A percentile compares a stretch with the other conserved stretches of the same genome.
Evolutionary conservation across 345 rosid genomes (phyloP).

Genomic region (Euphorbia tirucalli): DNA sequence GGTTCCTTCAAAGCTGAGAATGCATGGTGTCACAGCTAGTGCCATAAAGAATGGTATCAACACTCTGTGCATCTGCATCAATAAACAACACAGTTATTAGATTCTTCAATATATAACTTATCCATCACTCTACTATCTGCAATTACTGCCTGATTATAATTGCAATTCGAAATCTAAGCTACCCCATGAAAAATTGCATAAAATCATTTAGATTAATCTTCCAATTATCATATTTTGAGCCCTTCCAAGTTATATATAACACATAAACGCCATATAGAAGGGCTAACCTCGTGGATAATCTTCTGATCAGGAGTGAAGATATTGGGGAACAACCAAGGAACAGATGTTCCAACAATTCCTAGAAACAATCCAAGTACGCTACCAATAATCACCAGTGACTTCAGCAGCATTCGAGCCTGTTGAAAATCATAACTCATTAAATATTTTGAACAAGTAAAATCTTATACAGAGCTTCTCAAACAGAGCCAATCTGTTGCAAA

Average conservation of each 20-base stretch:
- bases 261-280: too few relatives aligned
- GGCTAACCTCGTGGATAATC: conserved; percentile 59
- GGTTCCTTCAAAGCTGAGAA: conserved; percentile 83
- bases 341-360: conserved; percentile 49
- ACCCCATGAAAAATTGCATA: too few relatives aligned
- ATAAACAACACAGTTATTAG: conserved; percentile 6
- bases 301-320: conserved; percentile 63
- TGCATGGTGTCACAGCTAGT: conserved; percentile 58
- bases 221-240: too few relatives aligned
- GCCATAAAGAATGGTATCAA: conserved; percentile 65
- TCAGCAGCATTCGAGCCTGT: conserved; percentile 79
- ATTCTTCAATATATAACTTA: not conserved
- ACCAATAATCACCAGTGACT: conserved; percentile 72
- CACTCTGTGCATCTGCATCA: conserved; percentile 82
- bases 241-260: too few relatives aligned
- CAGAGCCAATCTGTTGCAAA: not conserved
- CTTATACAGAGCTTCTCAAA: not conserved
- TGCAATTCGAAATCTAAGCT: too few relatives aligned
- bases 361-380: conserved; percentile 55
- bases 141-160: not conserved
- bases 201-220: too few relatives aligned
- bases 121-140: too few relatives aligned
- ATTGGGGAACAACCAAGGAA: conserved; percentile 67
- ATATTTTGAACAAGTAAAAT: conserved; percentile 1
- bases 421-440: conserved; percentile 14